Evolutionary conservation across 2,329 filamentous ascomycete species (phyloP).

Genomic region (Aureobasidium sp.): DNA sequence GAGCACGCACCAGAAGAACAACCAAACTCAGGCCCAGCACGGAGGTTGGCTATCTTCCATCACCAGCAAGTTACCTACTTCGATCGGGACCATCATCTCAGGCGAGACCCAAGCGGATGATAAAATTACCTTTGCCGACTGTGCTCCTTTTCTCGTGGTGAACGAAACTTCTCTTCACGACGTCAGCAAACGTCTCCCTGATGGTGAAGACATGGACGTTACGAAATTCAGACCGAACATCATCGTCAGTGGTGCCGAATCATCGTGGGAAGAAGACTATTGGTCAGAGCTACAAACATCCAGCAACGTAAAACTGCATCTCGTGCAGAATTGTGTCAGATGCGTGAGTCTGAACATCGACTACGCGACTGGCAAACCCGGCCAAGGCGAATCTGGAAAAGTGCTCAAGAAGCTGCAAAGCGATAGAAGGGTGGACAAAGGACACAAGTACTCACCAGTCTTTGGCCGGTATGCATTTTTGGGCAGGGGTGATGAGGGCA

Average conservation of each 20-base stretch:
- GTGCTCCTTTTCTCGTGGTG: slow-evolving; percentile 64
- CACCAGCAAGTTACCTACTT: slow-evolving; percentile 19
- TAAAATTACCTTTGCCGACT: slow-evolving; percentile 62
- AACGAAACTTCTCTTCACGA: slow-evolving; percentile 61
- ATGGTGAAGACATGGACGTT: slow-evolving; percentile 33
- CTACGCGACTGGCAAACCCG: slow-evolving; percentile 35
- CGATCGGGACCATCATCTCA: slow-evolving; percentile 8
- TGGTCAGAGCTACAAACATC: slow-evolving; percentile 33
- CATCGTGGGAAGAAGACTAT: slow-evolving; percentile 38
- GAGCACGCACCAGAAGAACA: slow-evolving; percentile 20
- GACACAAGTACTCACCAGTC: slow-evolving; percentile 38
- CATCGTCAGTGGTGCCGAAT: slow-evolving; percentile 32
- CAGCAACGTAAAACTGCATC: slow-evolving; percentile 23
- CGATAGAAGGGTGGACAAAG: slow-evolving; percentile 37
- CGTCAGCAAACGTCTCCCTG: slow-evolving; percentile 41
- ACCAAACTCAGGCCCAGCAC: not conserved
- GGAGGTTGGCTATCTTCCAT: slow-evolving; percentile 27
- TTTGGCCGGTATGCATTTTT: slow-evolving; percentile 41
- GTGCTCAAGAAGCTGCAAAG: slow-evolving; percentile 38
- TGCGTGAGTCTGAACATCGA: slow-evolving; percentile 41
- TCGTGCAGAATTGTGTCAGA: slow-evolving; percentile 37
- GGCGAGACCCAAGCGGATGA: slow-evolving; percentile 14
- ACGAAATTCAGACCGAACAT: slow-evolving; percentile 41
- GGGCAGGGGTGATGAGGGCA: slow-evolving; percentile 22
- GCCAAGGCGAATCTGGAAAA: slow-evolving; percentile 28